Conservation (phyloP, 2,329 filamentous ascomycete species). For the Dactylonectria macrodidyma region DNA sequence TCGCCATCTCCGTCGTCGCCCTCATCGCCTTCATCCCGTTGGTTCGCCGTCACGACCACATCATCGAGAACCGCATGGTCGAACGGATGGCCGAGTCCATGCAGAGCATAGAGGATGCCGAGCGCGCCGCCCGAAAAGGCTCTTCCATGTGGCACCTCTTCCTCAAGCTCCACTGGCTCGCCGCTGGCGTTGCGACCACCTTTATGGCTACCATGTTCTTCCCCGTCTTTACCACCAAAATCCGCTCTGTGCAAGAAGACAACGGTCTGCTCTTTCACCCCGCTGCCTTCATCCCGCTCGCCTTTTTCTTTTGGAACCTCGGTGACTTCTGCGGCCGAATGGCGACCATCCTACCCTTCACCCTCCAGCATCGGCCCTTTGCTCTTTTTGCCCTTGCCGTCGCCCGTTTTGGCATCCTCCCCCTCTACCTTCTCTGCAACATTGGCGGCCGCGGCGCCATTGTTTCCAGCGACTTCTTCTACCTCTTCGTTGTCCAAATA, state of each 20-base stretch:
- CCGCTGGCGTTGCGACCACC: constrained; percentile 82
- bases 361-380: constrained; percentile 73
- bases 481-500: constrained; percentile 86
- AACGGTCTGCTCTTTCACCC: constrained; percentile 75
- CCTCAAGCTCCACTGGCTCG: constrained; percentile 83
- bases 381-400: constrained; percentile 78
- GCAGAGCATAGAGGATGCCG: constrained; percentile 66
- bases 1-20: constrained; percentile 78
- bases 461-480: constrained; percentile 88
- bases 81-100: constrained; percentile 66
- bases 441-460: constrained; percentile 81
- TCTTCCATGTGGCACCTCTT: constrained; percentile 76
- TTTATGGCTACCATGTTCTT: constrained; percentile 94
- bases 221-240: constrained; percentile 88
- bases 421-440: constrained; percentile 93
- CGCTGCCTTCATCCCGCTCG: constrained; percentile 88
- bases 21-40: constrained; percentile 84
- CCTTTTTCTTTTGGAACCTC: constrained; percentile 93
- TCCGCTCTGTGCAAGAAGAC: constrained; percentile 59
- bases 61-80: constrained; percentile 65
- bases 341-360: constrained; percentile 71
- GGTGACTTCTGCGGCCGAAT: constrained; percentile 88
- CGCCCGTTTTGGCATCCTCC: constrained; percentile 79
- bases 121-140: constrained; percentile 66
- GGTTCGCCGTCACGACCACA: constrained; percentile 70